A percentile compares a stretch with the other conserved stretches of the same genome.
phyloP scores from a whole-genome alignment of 345 rosid genomes.

The Aurinia saxatilis region DNA sequence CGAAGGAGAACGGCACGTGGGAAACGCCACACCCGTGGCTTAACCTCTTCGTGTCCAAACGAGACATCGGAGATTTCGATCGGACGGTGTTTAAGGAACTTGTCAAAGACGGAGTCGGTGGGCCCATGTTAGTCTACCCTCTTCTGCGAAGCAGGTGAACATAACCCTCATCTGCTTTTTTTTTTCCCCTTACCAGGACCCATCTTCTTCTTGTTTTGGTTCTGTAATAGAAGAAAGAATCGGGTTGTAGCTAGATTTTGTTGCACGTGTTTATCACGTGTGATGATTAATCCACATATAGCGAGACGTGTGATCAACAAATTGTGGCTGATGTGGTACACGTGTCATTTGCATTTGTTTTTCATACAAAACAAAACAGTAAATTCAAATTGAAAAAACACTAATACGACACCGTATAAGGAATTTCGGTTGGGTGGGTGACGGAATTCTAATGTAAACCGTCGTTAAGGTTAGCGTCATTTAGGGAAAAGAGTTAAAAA shows the following conservation, averaged over 20 bases:
- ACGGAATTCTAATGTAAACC: conserved; percentile 7
- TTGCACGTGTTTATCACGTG: conserved; percentile 34
- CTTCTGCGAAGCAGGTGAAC: conserved; percentile 74
- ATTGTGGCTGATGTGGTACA: neutral
- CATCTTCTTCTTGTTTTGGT: neutral
- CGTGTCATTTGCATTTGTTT: neutral
- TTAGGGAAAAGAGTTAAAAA: conserved; percentile 11
- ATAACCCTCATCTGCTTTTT: neutral
- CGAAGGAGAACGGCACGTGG: conserved; percentile 64
- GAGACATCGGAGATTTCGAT: conserved; percentile 54
- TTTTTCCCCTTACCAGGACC: neutral
- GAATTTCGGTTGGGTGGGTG: conserved; percentile 24
- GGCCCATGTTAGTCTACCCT: conserved; percentile 92
- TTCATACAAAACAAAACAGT: too few species aligned
- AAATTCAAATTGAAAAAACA: neutral
- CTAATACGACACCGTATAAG: conserved; percentile 14
- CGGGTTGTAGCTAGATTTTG: neutral
- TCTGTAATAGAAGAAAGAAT: neutral
- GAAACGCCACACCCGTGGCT: conserved; percentile 95
- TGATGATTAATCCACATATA: conserved; percentile 9
- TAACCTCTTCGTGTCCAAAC: conserved; percentile 65
- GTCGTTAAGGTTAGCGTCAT: conserved; percentile 20
- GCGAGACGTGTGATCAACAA: conserved; percentile 12
- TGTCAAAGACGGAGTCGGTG: conserved; percentile 68
- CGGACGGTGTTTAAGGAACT: conserved; percentile 55